A percentile compares a stretch with the other conserved stretches of the same genome.
Evolutionary conservation across 1,139 yeast genomes (phyloP).

Genomic region (Geotrichum europaeum): DNA sequence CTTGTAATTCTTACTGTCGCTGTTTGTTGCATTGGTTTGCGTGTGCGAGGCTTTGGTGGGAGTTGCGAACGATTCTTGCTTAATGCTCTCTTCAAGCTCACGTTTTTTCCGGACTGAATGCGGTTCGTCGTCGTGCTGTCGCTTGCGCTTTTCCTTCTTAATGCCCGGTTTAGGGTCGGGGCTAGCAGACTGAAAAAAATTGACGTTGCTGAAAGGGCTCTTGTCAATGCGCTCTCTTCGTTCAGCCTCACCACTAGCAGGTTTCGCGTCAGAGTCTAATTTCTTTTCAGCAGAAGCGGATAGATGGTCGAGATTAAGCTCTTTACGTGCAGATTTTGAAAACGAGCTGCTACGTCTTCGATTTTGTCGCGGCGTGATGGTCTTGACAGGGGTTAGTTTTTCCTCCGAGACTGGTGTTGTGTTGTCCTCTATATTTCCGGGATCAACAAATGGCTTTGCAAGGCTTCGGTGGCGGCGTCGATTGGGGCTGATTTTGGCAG

Average conservation of each 20-base stretch:
- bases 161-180: conserved; percentile 19
- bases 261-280: background rate
- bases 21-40: background rate
- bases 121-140: conserved; percentile 8
- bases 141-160: conserved; percentile 16
- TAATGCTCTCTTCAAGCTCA: conserved; percentile 12
- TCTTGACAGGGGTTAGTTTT: conserved; percentile 1
- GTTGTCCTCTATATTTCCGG: background rate
- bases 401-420: background rate
- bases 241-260: conserved; percentile 2
- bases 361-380: background rate
- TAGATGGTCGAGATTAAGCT: background rate
- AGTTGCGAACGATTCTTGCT: background rate
- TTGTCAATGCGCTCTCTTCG: conserved; percentile 18
- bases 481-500: background rate
- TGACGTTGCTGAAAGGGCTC: conserved; percentile 38
- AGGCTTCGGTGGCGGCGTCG: conserved; percentile 7
- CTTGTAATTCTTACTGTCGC: background rate
- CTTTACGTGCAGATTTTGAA: background rate
- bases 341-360: conserved; percentile 4
- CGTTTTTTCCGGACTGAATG: conserved; percentile 16
- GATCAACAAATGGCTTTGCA: conserved; percentile 12
- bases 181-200: conserved; percentile 40
- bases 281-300: background rate
- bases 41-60: conserved; percentile 1